Evolutionary conservation across 148 eudicot species (phyloP).

Genomic region (Chenopodium quinoa): DNA sequence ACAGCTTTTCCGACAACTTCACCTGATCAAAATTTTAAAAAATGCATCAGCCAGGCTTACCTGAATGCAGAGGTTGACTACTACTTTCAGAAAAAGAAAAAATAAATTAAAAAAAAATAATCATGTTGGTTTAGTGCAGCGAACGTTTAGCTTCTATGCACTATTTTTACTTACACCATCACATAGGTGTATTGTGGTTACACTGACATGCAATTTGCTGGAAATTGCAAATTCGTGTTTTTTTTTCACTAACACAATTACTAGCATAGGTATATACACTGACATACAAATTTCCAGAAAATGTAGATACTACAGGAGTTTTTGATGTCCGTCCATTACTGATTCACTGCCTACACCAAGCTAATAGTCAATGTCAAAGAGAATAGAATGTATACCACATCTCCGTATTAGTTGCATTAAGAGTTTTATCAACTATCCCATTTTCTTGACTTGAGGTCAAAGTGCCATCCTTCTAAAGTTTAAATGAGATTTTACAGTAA

Average conservation of each 20-base stretch:
- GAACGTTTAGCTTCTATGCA: neutral
- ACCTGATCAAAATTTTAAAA: slow-evolving; percentile 53
- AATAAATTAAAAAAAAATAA: too few species aligned
- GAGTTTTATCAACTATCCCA: neutral
- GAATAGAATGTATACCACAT: neutral
- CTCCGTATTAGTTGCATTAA: neutral
- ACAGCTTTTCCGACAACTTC: slow-evolving; percentile 89
- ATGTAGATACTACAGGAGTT: neutral
- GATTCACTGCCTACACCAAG: neutral
- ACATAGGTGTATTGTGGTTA: neutral
- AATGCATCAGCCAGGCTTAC: slow-evolving; percentile 1
- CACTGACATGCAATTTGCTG: neutral
- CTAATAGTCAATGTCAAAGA: neutral
- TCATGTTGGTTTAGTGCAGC: neutral
- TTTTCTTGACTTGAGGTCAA: neutral
- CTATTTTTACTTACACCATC: neutral
- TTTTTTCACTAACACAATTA: neutral
- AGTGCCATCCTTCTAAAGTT: neutral
- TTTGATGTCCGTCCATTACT: neutral
- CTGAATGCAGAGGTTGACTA: neutral
- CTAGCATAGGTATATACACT: neutral
- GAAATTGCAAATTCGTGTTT: too few species aligned
- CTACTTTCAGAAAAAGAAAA: neutral
- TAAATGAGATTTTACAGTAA: neutral
- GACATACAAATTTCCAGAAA: neutral